phyloP scores from a whole-genome alignment of 148 eudicot genomes.

The Agrostemma githago region DNA sequence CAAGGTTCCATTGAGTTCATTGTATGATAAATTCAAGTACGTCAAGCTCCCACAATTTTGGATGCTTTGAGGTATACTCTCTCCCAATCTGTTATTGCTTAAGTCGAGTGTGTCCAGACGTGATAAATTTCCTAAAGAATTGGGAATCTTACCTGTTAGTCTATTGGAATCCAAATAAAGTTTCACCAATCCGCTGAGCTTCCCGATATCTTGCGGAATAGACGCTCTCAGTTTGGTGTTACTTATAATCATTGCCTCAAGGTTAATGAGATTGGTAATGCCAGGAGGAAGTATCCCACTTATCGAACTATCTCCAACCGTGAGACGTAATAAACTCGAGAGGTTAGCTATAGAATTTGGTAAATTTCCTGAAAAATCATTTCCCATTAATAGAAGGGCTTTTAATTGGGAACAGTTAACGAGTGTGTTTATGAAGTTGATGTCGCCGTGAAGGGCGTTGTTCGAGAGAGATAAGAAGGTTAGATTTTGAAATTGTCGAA shows the following conservation, averaged over 20 bases:
- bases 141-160: constrained; percentile 29
- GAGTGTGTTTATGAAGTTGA: constrained; percentile 16
- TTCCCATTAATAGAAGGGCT: neutral
- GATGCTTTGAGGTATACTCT: constrained; percentile 25
- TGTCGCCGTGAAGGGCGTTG: no score
- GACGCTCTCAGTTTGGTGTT: no score
- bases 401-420: constrained; percentile 5
- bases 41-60: constrained; percentile 28
- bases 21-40: constrained; percentile 16
- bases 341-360: constrained; percentile 9
- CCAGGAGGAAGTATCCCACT: neutral
- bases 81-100: neutral
- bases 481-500: no score
- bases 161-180: constrained; percentile 9
- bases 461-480: no score
- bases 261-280: no score
- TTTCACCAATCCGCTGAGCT: constrained; percentile 6
- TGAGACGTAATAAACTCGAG: neutral
- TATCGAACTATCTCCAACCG: neutral
- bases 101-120: neutral
- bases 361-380: constrained; percentile 3
- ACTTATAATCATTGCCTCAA: no score
- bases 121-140: constrained; percentile 19
- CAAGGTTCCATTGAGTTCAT: constrained; percentile 30
- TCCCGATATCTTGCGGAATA: constrained; percentile 18